These are phyloP conservation scores for Naganishia vishniacii DNA, from an alignment of 768 basidiomycete genomes.

Conservation along the genomic window DNA sequence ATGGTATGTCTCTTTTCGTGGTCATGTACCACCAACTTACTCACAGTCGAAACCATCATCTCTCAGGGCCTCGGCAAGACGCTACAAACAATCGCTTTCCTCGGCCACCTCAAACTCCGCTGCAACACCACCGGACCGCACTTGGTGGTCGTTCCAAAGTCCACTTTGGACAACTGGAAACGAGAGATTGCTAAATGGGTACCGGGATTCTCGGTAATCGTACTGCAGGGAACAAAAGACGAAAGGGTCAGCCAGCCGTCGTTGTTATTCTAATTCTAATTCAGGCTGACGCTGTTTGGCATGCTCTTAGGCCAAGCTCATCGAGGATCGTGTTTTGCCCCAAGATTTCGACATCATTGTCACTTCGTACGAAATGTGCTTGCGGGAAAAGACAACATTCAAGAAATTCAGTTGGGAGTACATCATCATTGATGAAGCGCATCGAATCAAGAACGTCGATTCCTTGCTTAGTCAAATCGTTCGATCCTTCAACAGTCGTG, in stretches of 20 bases:
- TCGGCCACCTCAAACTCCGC: conserved; percentile 86
- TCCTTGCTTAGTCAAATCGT: conserved; percentile 93
- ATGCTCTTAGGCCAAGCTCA: conserved; percentile 66
- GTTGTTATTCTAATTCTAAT: too few relatives aligned
- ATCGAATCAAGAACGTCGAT: conserved; percentile 98
- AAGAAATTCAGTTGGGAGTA: conserved; percentile 97
- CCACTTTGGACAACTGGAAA: conserved; percentile 92
- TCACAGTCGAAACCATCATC: background rate
- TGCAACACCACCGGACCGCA: conserved; percentile 72
- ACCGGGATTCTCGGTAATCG: conserved; percentile 72
- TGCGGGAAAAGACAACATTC: conserved; percentile 85
- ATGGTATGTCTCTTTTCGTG: conserved; percentile 59
- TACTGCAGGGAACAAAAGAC: conserved; percentile 81
- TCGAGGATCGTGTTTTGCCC: conserved; percentile 69
- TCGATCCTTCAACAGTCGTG: conserved; percentile 78
- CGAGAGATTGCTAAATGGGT: conserved; percentile 91
- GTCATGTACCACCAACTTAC: background rate
- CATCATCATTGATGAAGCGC: conserved; percentile 96
- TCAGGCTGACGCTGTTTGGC: too few relatives aligned
- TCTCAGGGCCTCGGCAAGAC: conserved; percentile 91
- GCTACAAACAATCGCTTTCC: conserved; percentile 93
- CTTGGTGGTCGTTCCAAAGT: conserved; percentile 96
- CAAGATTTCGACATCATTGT: conserved; percentile 90
- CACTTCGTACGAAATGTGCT: conserved; percentile 93
- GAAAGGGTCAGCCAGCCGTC: conserved; percentile 57